Conservation (phyloP, 2,329 filamentous ascomycete species). For the Myriosclerotinia duriaeana region DNA sequence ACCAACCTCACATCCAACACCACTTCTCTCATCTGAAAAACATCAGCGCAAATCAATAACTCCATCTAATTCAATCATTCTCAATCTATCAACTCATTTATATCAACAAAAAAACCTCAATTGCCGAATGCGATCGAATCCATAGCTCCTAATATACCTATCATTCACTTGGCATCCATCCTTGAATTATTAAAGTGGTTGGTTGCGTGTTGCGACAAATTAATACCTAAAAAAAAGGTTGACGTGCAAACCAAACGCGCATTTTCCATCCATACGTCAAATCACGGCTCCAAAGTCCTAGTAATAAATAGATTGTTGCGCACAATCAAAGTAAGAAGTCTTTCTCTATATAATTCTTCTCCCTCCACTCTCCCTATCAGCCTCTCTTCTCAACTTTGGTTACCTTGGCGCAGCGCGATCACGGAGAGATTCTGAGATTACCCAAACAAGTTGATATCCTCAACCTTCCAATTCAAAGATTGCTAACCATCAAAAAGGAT, state of each 20-base stretch:
- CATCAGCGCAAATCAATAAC: background rate
- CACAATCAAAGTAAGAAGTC: slow-evolving; percentile 1
- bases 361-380: background rate
- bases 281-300: slow-evolving; percentile 1
- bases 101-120: background rate
- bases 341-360: background rate
- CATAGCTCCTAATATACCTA: slow-evolving; percentile 6
- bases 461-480: background rate
- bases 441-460: background rate
- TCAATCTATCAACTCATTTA: background rate
- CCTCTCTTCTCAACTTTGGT: background rate
- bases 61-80: background rate
- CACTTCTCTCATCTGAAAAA: slow-evolving; percentile 3
- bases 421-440: background rate
- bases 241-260: slow-evolving; percentile 18
- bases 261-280: slow-evolving; percentile 7
- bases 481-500: slow-evolving; percentile 7
- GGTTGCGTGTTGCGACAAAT: slow-evolving; percentile 16
- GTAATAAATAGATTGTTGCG: background rate
- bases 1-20: slow-evolving; percentile 2
- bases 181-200: too few species aligned
- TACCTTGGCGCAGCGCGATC: slow-evolving; percentile 8
- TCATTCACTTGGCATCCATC: slow-evolving; percentile 12
- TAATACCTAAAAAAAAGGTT: slow-evolving; percentile 1
- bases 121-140: slow-evolving; percentile 21